Evolutionary conservation across 2,329 filamentous ascomycete species (phyloP), one percentile per base, ranked within the genome.

Genomic region (Trichophyton verrucosum): DNA sequence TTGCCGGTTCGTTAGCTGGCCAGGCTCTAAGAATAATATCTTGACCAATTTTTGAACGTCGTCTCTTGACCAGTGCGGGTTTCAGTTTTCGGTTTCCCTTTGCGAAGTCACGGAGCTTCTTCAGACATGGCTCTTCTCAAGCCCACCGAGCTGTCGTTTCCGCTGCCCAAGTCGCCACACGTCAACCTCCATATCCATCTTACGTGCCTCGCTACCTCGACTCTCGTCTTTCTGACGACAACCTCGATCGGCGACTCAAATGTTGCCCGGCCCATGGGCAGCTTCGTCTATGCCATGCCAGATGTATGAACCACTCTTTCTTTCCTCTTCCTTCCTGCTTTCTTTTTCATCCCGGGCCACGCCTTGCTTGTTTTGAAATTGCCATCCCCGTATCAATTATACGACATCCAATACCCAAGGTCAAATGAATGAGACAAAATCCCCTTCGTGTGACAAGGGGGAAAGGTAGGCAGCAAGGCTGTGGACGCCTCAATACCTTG

Each of bases 271-370:
- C 77, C 81, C 57, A 81, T 97, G 74, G 92, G 94, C 2, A 96
- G 90, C 57, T 92, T 97, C 70, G 89, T 97, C 53, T 97, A 96
- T 71, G 89, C 91, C 2, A 83, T 99, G 72, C 92, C 94, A 15
- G 88, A 96, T 76, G 94, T 96, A 77, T 68, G 78, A 71, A 59
- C 57, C 15, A 17, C 57, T 53, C 22, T 36, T 22, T 53, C 22
- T 36, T 20, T 57, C 53, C 42, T 57, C 17, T n/a, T 33, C 17
- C 44, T 13, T 47, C 9, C 33, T 56, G 27, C n/a, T 57, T 36
- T 5, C 53, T 51, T 38, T 61, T 44, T 15, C 49, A 47, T 51
- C 47, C 57, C 53, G n/a, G 36, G 62, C 42, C 42, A 33, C 17
- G 30, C 42, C 38, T 27, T 2, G 42, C 38, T 20, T 51, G 57